Evolutionary conservation across 2,329 filamentous ascomycete genomes (phyloP), one percentile per base, ranked within the genome.

Genomic region (Epichloe baconii): DNA sequence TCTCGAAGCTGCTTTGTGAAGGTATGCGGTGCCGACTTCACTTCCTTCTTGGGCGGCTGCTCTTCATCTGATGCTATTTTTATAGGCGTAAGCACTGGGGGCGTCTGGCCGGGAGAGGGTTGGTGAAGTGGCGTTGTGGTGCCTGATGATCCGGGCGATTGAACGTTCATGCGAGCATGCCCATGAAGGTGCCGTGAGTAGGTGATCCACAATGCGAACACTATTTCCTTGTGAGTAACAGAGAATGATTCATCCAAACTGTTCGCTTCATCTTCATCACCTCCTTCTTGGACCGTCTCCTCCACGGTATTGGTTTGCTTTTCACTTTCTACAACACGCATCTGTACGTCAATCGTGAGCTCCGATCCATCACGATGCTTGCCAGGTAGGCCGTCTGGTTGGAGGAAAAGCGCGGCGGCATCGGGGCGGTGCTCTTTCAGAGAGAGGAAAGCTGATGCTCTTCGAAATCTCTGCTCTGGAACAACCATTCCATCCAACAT

Each of bases 131-230:
- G 87, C 2, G 88, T 89, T 19, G 76, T 74, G 17, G 78, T 72
- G 34, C 82, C 80, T 41, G 85, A 82, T 15, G 80, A 67, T 19
- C 81, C 64, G 5, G 82, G 79, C 23, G 83, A 82, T 38, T 82
- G 72, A 19, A 77, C 72, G n/a, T 79, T 76, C 45, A 83, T 66
- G 51, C 68, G 68, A 49, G 75, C 73, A 54, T 81, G 81, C 38
- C 82, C 77, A 15, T 98, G 93, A 12, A 97, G 75, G 61, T 96
- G 88, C 55, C 90, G 79, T 17, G 91, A 97, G 65, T 97, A 98
- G 1, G 91, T 97, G 57, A 98, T 85, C 93, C 93, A 98, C 34
- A 98, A 71, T 11, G 93, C 93, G 70, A 90, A 97, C 0, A 97
- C 89, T 55, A 95, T 78, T 64, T 96, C 89, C 15, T 83, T 79